These are phyloP conservation scores for Trichoderma sp. DNA, from an alignment of 2,329 filamentous ascomycete genomes.

Conservation along the genomic window DNA sequence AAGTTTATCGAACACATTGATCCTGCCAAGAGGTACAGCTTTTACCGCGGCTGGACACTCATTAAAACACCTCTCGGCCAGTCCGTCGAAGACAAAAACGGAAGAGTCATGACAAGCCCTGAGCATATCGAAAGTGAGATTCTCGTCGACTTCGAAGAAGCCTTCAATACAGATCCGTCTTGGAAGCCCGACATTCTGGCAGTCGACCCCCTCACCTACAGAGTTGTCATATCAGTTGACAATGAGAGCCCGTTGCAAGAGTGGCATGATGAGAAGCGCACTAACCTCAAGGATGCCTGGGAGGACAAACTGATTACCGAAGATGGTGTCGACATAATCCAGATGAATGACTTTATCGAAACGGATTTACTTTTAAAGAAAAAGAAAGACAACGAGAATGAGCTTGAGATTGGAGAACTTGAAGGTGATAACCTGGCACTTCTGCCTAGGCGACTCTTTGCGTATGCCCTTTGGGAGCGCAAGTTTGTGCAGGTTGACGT, in stretches of 20 bases:
- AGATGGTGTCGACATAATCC: slow-evolving; percentile 13
- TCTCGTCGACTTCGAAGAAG: slow-evolving; percentile 28
- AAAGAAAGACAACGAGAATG: slow-evolving; percentile 13
- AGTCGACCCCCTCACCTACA: slow-evolving; percentile 1
- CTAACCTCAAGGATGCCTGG: slow-evolving; percentile 19
- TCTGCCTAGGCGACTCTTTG: slow-evolving; percentile 48
- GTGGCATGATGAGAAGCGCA: slow-evolving; percentile 17
- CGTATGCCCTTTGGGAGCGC: slow-evolving; percentile 47
- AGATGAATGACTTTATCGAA: slow-evolving; percentile 19
- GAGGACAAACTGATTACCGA: slow-evolving; percentile 18
- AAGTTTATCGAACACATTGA: slow-evolving; percentile 20
- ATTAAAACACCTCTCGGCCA: slow-evolving; percentile 13
- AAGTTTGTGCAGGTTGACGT: slow-evolving; percentile 45
- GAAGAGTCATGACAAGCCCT: slow-evolving; percentile 13
- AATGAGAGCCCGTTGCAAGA: slow-evolving; percentile 18
- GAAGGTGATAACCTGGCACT: slow-evolving; percentile 40
- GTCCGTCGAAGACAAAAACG: slow-evolving; percentile 6
- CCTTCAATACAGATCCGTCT: slow-evolving; percentile 22
- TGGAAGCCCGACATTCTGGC: slow-evolving; percentile 24
- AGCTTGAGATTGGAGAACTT: slow-evolving; percentile 30
- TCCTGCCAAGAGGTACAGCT: slow-evolving; percentile 12
- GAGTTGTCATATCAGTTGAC: neutral
- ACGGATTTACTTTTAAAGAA: slow-evolving; percentile 7
- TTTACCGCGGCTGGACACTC: slow-evolving; percentile 25
- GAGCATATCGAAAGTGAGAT: slow-evolving; percentile 28